Evolutionary conservation across 495 filamentous ascomycete genomes (phyloP), one percentile per base, ranked within the genome.

Genomic region (Penicilliopsis zonata): DNA sequence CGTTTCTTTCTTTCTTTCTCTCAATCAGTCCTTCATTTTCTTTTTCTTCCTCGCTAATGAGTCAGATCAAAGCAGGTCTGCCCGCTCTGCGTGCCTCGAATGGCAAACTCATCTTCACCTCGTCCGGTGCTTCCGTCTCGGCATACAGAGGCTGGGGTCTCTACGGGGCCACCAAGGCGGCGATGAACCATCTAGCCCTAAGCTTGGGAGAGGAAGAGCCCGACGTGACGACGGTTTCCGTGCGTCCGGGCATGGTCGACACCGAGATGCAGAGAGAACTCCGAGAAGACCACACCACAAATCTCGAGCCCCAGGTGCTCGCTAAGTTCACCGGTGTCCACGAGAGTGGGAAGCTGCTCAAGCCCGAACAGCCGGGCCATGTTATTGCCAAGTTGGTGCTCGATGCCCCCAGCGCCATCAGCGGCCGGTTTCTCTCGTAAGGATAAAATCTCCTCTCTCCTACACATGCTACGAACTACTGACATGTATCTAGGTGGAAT

Each of bases 221-320:
- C 5, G 67, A 78, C 10, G 70, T 94, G 32, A 80, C 70, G 2
- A 69, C 69, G 5, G 50, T 98, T 2, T 56, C 72, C 0, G 62
- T 98, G 28, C 72, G 80, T 25, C 90, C 90, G 0, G 90, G 90
- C 4, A 78, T 85, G 36, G 76, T 90, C 16, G 82, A 95, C 48
- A 98, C 90, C 2, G 82, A 85, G 24, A 98, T 98, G 90, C 90
- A 95, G 52, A 69, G 70, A 28, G 72, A 79, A 28, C 65, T 98
- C 20, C 65, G 90, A 34, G 78, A 87, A 24, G 64, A 73, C 31
- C 82, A 88, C 44, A 50, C 55, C 18, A 51, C 52, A 0, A 63
- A 55, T 13, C 80, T 96, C 79, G 63, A 77, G 28, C 55, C 61
- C 14, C 65, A 76, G 31, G 69, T 78, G 38, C 70, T 73, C 36